Evolutionary conservation across 192 early-diverging fungal genomes (phyloP), one percentile per base, ranked within the genome.

Genomic region (Linnemannia schmuckeri): DNA sequence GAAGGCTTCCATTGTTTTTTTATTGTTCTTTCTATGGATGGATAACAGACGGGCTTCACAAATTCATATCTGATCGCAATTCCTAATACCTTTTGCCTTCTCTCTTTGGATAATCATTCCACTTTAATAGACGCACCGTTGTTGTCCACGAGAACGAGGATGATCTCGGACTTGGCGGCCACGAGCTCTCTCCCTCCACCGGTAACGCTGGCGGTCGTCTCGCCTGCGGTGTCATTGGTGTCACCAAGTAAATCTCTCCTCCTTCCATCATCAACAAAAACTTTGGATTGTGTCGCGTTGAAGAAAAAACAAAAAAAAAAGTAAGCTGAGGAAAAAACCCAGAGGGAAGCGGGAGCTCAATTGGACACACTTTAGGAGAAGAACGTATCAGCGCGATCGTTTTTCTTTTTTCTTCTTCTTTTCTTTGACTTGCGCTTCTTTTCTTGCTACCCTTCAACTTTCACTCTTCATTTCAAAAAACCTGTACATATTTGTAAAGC

Each of bases 171-270:
- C 74, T 88, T 18, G 94, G 93, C 77, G 93, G 92, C 70, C 92
- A 94, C 75, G 92, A 94, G 72, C 89, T 93, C n/a, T 96, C 96
- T 63, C 83, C 89, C 70, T 91, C 92, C 69, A 98, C 96, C 47
- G 97, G 97, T 74, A 97, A 98, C 76, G 96, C 97, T 88, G 97
- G 97, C 70, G 94, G 89, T 66, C 95, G 97, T 82, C 89, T 93
- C 72, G 95, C 94, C 52, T 98, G 97, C 90, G 97, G 97, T 91
- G 96, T 97, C 89, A 96, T 98, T 89, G 96, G 96, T 81, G 91
- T 94, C 82, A 79, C 92, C 82, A 89, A 92, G 79, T 93, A 91
- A 81, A 83, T 79, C 17, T 33, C 49, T 35, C 40, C 10, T 70
- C 30, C 27, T 12, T 15, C 30, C 61, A 27, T 15, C 42, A 55